Base-by-base conservation (phyloP, 441 rosid genomes). In the Raphanus hybrid region DNA sequence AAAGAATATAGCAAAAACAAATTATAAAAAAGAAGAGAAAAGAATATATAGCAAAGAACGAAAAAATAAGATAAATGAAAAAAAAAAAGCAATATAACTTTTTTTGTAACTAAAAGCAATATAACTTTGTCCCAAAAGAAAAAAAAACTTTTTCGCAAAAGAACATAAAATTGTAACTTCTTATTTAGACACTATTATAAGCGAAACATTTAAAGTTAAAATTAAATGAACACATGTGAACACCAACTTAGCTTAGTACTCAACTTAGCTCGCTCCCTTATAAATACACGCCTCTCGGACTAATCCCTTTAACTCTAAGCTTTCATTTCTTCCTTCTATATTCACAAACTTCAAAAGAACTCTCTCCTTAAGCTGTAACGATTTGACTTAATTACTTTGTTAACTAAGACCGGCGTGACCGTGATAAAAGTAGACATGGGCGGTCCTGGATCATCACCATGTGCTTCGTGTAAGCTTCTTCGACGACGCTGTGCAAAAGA, bases 381-480 rank as follows among this genome's bases (percentile, higher is more conserved):
- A 3, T 60, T 52, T 34, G 48, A 7, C 15, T 26, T 27, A 26
- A 45, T 2, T 59, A 27, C 18, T 76, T 26, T 3, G 16, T 20
- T 66, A 64, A 3, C 2, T 64, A 52, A 71, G 32, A 41, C 10
- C 14, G 14, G 4, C 60, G 6, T 23, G 6, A 59, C 52, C 64
- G 27, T 34, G 37, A 52, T 54, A 58, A 60, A 48, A 52, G 20
- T 34, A 55, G 54, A 68, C 5, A 88, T 87, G 91, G 91, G 81
- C 0, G 91, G 94, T 52, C 84, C 91, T 0, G 91, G 94, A 41
- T 83, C 92, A 63, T 90, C 98, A 4, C 98, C 98, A 32, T 94
- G 98, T 72, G 98, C 98, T 1, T 90, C 97, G n/a, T 94, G 98
- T 88, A 94, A 92, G 79, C 77, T 94, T 64, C 78, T 92, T 58